A percentile compares a stretch with the other conserved stretches of the same genome.
Evolutionary conservation across 2,329 filamentous ascomycete genomes (phyloP).

Genomic region (Penicillium sp.): DNA sequence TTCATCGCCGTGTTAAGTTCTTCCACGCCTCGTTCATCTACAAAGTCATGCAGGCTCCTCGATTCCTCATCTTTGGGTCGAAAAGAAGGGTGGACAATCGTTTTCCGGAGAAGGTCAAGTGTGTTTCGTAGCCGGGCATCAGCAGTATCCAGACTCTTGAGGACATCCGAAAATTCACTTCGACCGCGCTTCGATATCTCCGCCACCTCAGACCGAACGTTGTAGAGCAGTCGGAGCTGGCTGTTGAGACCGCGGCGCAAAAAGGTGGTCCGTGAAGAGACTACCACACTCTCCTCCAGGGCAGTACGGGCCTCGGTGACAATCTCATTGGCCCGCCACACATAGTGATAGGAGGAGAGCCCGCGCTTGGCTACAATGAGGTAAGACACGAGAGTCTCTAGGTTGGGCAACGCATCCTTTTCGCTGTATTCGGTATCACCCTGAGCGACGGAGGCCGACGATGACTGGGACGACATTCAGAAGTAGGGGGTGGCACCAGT

Average conservation of each 20-base stretch:
- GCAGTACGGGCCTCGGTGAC: slow-evolving; percentile 74
- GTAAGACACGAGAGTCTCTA: slow-evolving; percentile 81
- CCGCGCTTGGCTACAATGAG: slow-evolving; percentile 87
- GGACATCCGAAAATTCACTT: slow-evolving; percentile 51
- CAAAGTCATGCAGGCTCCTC: slow-evolving; percentile 68
- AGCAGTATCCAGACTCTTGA: slow-evolving; percentile 63
- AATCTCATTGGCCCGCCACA: slow-evolving; percentile 85
- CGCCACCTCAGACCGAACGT: slow-evolving; percentile 49
- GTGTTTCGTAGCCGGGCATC: slow-evolving; percentile 62
- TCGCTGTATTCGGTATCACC: slow-evolving; percentile 17
- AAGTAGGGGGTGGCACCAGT: not conserved
- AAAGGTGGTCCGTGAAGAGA: slow-evolving; percentile 72
- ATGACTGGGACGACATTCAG: slow-evolving; percentile 33
- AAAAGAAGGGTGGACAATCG: slow-evolving; percentile 62
- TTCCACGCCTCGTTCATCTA: slow-evolving; percentile 66
- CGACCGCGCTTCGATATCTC: slow-evolving; percentile 47
- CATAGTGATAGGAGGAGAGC: slow-evolving; percentile 78
- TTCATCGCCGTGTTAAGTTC: slow-evolving; percentile 61
- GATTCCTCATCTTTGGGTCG: slow-evolving; percentile 52
- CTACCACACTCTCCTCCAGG: slow-evolving; percentile 76
- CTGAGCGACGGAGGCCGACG: slow-evolving; percentile 26
- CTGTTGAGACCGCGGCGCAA: slow-evolving; percentile 63
- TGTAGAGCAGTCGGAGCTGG: slow-evolving; percentile 50
- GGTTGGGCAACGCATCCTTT: slow-evolving; percentile 38
- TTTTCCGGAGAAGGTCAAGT: slow-evolving; percentile 59